Percentiles rank a stretch among this genome's conserved stretches.
Evolutionary conservation across 1,284 basidiomycete species (phyloP).

Genomic region (Papiliotrema laurentii): DNA sequence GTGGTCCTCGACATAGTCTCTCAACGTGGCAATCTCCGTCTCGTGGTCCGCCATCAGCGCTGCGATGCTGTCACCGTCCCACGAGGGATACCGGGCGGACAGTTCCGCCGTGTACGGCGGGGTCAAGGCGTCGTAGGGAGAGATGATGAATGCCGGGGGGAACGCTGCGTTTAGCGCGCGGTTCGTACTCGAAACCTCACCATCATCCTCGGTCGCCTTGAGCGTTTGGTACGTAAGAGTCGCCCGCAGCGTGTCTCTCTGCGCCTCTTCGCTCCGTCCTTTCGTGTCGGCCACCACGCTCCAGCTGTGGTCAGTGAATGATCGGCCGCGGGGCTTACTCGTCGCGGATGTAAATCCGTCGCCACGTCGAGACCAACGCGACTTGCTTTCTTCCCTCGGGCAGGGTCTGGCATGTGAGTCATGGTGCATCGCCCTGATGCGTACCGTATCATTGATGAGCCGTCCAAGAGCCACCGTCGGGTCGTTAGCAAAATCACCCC

Average conservation of each 20-base stretch:
- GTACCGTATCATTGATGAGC: slow-evolving; percentile 46
- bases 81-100: slow-evolving; percentile 39
- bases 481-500: slow-evolving; percentile 43
- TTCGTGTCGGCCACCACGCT: slow-evolving; percentile 30
- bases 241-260: slow-evolving; percentile 22
- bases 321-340: slow-evolving; percentile 56
- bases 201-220: slow-evolving; percentile 12
- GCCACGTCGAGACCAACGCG: slow-evolving; percentile 73
- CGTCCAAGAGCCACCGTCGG: slow-evolving; percentile 51
- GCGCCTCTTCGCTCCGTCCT: slow-evolving; percentile 41
- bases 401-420: slow-evolving; percentile 52
- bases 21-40: slow-evolving; percentile 33
- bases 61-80: slow-evolving; percentile 29
- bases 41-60: slow-evolving; percentile 38
- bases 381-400: slow-evolving; percentile 65
- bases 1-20: slow-evolving; percentile 23
- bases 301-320: slow-evolving; percentile 26
- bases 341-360: slow-evolving; percentile 79
- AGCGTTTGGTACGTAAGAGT: slow-evolving; percentile 37
- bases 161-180: slow-evolving; percentile 10
- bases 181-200: background rate
- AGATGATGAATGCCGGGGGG: slow-evolving; percentile 27
- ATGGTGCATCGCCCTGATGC: slow-evolving; percentile 4
- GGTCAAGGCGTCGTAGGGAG: slow-evolving; percentile 31
- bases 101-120: slow-evolving; percentile 33